A percentile compares a stretch with the other conserved stretches of the same genome.
These are phyloP conservation scores for Dryas octopetala DNA, from an alignment of 306 rosid genomes.

Conservation along the genomic window DNA sequence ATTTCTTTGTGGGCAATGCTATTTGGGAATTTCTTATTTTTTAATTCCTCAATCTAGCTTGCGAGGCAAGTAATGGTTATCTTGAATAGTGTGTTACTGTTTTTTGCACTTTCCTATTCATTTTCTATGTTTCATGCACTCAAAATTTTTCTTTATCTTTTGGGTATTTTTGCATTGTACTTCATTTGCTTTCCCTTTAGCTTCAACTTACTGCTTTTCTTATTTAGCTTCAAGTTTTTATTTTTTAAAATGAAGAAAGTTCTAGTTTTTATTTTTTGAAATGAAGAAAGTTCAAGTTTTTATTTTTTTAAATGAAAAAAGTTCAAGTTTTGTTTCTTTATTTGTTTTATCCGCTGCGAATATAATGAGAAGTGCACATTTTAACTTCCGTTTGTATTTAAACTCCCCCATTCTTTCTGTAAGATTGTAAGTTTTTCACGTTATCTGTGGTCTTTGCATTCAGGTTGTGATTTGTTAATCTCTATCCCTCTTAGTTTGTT, in stretches of 20 bases:
- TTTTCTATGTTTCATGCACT: neutral
- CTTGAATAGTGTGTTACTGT: neutral
- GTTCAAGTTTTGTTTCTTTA: neutral
- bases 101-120: neutral
- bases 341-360: neutral
- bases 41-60: neutral
- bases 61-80: neutral
- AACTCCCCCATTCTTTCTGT: neutral
- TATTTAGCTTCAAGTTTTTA: neutral
- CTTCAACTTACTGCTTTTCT: neutral
- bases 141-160: neutral
- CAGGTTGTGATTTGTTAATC: neutral
- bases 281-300: neutral
- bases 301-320: neutral
- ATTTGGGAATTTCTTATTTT: neutral
- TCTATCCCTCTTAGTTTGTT: neutral
- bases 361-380: neutral
- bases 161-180: neutral
- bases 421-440: neutral
- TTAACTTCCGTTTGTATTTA: neutral
- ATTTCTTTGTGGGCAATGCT: neutral
- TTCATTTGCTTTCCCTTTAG: neutral
- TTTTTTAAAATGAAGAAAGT: neutral
- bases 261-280: neutral
- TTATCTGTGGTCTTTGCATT: neutral